Base-by-base conservation (phyloP, 495 filamentous ascomycete genomes). In the Trichocladium uniseriatum region DNA sequence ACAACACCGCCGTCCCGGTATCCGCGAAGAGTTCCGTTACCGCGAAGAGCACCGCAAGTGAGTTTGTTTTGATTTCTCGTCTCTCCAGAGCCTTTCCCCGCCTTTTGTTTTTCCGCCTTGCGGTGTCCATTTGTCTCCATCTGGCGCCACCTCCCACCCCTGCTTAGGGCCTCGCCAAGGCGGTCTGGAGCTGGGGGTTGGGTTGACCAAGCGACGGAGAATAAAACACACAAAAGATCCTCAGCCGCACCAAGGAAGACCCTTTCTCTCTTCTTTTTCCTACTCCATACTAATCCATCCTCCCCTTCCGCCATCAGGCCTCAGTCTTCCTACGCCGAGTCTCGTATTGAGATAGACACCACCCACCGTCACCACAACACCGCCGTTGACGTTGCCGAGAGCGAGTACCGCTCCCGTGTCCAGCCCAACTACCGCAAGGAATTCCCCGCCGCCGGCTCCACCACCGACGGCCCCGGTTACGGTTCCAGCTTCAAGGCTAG, bases 341-440 rank as follows among this genome's bases (percentile, higher is more conserved):
- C 83, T 67, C 81, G 82, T 57, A 76, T 86, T 69, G 70, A 84
- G 60, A 57, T 74, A 55, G 72, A 79, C 54, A 59, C 55, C 28
- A 66, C 60, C 48, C 75, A 80, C 68, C 60, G 64, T 43, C 68
- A 69, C 49, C 65, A 77, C 53, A 62, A 69, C 64, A 71, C 76
- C 48, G 67, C 73, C 54, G 78, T 94, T 67, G 89, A 95, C 77
- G 66, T 84, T 54, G 83, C 83, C 63, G 89, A 94, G 73, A 80
- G 81, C 67, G 79, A 91, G 65, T 92, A 86, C 71, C 88, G 89
- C 67, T 76, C 83, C 67, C 83, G 84, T 57, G 74, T 81, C 68
- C 78, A 84, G 59, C 82, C 85, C 44, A 76, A 69, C 54, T 84
- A 83, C 76, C 75, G 75, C 60, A 76, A 78, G 58, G 75, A 81